phyloP scores from a whole-genome alignment of 441 rosid species.

The Gossypium laxum region DNA sequence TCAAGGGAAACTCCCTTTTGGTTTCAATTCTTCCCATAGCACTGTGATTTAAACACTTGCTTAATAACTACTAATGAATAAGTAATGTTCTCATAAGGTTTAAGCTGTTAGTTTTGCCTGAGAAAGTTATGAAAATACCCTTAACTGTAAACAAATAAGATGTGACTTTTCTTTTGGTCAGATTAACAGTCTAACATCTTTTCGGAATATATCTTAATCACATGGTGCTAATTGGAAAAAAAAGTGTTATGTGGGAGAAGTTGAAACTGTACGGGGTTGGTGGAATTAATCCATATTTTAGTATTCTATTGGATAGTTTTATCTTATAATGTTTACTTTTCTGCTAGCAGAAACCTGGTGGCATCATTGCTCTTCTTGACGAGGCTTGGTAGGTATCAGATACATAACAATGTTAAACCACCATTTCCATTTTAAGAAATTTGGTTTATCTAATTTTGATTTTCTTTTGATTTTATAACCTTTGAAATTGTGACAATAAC shows the following conservation, averaged over 20 bases:
- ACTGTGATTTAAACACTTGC: not conserved
- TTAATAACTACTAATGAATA: not conserved
- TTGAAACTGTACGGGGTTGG: not conserved
- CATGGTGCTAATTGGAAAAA: not conserved
- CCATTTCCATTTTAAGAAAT: conserved; percentile 2
- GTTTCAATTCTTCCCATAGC: not conserved
- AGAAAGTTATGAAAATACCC: not conserved
- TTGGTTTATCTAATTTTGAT: not conserved
- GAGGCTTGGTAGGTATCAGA: conserved; percentile 83
- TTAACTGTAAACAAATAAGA: not conserved
- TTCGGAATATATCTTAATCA: not conserved
- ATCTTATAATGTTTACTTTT: conserved; percentile 23
- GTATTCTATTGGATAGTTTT: not conserved
- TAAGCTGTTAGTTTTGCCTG: not conserved
- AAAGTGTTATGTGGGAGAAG: not conserved
- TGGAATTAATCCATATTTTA: not conserved
- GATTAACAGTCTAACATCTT: not conserved
- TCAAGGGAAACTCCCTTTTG: not conserved
- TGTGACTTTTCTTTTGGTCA: not conserved
- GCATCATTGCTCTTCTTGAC: conserved; percentile 89
- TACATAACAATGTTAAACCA: not conserved
- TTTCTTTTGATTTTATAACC: not conserved
- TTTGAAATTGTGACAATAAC: conserved; percentile 10
- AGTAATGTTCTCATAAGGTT: not conserved
- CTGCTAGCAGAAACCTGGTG: conserved; percentile 90